A percentile compares a stretch with the other conserved stretches of the same genome.
Conservation (phyloP, 2,329 filamentous ascomycete species). For the Curvularia sp. region DNA sequence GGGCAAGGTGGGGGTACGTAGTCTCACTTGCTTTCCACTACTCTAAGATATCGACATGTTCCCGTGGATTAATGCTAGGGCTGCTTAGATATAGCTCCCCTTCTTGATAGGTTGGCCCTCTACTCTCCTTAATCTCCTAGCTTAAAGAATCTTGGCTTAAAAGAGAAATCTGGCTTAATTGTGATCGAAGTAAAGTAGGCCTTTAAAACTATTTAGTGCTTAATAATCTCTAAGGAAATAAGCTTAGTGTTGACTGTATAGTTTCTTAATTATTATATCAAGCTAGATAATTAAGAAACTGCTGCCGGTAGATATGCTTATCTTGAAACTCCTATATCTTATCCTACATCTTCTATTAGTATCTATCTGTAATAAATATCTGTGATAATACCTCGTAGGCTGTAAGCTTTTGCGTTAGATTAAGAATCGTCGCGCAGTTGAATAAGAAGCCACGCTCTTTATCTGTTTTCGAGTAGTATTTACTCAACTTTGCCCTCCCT, state of each 20-base stretch:
- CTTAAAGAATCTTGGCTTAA: background rate
- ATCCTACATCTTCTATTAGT: conserved; percentile 1
- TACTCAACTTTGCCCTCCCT: background rate
- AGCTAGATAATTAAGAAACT: conserved; percentile 12
- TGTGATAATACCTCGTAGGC: conserved; percentile 16
- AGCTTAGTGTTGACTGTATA: background rate
- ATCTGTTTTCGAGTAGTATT: background rate
- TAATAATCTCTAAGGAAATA: background rate
- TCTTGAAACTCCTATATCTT: background rate
- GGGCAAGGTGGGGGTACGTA: background rate
- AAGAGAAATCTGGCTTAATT: background rate
- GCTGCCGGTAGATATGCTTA: conserved; percentile 2
- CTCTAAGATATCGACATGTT: background rate
- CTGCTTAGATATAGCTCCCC: background rate
- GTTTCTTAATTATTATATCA: conserved; percentile 1
- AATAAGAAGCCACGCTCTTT: background rate
- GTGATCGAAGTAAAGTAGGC: background rate
- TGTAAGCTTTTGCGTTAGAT: conserved; percentile 7
- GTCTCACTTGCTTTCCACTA: background rate
- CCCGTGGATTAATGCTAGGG: background rate
- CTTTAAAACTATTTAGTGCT: background rate
- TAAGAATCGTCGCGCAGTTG: background rate
- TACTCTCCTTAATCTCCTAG: background rate
- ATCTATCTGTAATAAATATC: conserved; percentile 10
- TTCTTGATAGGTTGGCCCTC: background rate